Conservation (phyloP, 148 eudicot genomes). For the Amaranthus palmeri region DNA sequence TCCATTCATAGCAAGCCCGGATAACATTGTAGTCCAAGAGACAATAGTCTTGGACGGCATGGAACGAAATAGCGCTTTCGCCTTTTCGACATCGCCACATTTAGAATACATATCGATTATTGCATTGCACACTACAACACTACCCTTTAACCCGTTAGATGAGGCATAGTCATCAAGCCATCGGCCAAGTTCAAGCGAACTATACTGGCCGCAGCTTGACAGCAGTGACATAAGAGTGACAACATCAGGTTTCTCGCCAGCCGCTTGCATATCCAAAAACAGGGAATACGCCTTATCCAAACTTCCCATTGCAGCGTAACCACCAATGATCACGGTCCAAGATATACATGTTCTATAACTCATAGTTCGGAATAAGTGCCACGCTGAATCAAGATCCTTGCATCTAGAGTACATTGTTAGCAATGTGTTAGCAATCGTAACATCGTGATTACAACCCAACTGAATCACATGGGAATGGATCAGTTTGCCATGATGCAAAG, state of each 20-base stretch:
- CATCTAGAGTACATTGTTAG: constrained; percentile 64
- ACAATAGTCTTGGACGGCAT: constrained; percentile 46
- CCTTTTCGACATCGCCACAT: constrained; percentile 48
- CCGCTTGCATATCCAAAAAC: constrained; percentile 43
- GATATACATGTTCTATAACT: constrained; percentile 46
- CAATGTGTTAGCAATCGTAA: constrained; percentile 45
- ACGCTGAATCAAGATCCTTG: constrained; percentile 38
- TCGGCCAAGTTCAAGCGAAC: constrained; percentile 61
- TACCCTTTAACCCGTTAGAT: constrained; percentile 28
- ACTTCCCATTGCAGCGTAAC: constrained; percentile 47
- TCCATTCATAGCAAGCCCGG: constrained; percentile 60
- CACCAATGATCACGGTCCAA: constrained; percentile 62
- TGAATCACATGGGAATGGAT: constrained; percentile 54
- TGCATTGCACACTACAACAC: constrained; percentile 44
- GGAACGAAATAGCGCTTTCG: constrained; percentile 37
- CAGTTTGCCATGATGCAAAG: constrained; percentile 36
- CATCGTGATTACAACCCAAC: constrained; percentile 38
- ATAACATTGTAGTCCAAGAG: constrained; percentile 63
- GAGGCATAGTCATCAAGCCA: constrained; percentile 44
- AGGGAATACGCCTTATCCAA: constrained; percentile 49
- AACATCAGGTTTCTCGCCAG: constrained; percentile 52
- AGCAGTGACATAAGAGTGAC: constrained; percentile 48
- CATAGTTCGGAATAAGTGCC: constrained; percentile 42
- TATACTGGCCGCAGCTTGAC: constrained; percentile 53
- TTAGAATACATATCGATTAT: constrained; percentile 63